Evolutionary conservation across 768 basidiomycete genomes (phyloP), one percentile per base, ranked within the genome.

Genomic region (Pulveroboletus sp.): DNA sequence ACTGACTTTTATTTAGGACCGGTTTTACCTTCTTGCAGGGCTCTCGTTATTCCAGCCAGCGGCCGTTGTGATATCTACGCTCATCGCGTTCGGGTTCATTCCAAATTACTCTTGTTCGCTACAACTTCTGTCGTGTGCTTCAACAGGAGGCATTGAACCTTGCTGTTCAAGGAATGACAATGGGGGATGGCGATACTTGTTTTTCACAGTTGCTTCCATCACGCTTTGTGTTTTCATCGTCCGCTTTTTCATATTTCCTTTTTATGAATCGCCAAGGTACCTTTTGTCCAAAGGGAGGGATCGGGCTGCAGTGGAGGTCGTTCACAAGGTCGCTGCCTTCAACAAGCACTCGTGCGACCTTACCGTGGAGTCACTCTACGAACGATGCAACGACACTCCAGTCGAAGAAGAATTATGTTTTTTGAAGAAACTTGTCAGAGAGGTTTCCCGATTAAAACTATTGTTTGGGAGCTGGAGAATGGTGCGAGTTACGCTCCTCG

Each of bases 221-320:
- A 55, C 56, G 5, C 35, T 59, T 5, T 32, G 24, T 3, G 17
- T 59, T 6, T 59, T 54, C 16, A 31, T 47, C 13, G 0, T 58
- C n/a, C 52, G 58, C 8, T 54, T 47, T 24, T 59, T 59, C 33
- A 17, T 58, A 3, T 59, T 58, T 17, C 49, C 56, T 0, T 51
- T 59, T 23, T 21, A 58, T 11, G 52, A 59, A 45, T 49, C 52
- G 4, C 58, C 58, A 2, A 46, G 29, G 23, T 59, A 47, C 32
- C 56, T 58, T 7, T 9, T 58, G 14, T 17, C 47, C 8, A 58
- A 47, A 24, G 58, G 58, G 10, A 45, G 52, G 1, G 58, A 52
- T 21, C 14, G 8, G 5, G 48, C 5, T 11, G 58, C 57, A 4
- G 56, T 59, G 1, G 58, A 58, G 14, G 45, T 58, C 7, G 20